Evolutionary conservation across 805 yeast species (phyloP).

Genomic region (Wickerhamomyces silvicola): DNA sequence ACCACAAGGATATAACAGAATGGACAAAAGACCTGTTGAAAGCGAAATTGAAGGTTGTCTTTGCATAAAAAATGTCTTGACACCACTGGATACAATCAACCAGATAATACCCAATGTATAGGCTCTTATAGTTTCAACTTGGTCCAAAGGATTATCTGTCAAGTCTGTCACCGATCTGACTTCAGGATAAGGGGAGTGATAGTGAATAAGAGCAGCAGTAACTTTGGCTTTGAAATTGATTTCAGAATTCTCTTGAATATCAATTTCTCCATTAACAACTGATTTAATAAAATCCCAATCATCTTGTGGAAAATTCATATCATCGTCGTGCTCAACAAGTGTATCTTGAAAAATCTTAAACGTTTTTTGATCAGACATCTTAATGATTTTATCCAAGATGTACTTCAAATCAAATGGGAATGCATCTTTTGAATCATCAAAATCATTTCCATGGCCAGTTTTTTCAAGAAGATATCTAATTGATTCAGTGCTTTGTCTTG

Average conservation of each 20-base stretch:
- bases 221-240: constrained; percentile 31
- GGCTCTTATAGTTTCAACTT: constrained; percentile 14
- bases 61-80: too few relatives aligned
- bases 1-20: too few relatives aligned
- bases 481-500: not conserved
- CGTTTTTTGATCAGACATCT: constrained; percentile 18
- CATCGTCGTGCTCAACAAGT: constrained; percentile 22
- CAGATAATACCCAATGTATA: constrained; percentile 14
- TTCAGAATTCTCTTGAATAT: not conserved
- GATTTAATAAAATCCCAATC: constrained; percentile 18
- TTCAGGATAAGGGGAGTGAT: constrained; percentile 37
- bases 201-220: constrained; percentile 35
- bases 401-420: not conserved
- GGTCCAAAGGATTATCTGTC: constrained; percentile 29
- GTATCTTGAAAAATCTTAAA: constrained; percentile 22
- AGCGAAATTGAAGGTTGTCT: too few relatives aligned
- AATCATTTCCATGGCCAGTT: not conserved
- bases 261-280: constrained; percentile 8
- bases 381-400: not conserved
- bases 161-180: constrained; percentile 34
- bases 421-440: not conserved
- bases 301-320: constrained; percentile 25
- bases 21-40: too few relatives aligned
- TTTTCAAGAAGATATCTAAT: too few relatives aligned
- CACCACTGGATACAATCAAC: too few relatives aligned